phyloP scores from a whole-genome alignment of 1,284 basidiomycete genomes.

The Fomitiporia mediterranea region DNA sequence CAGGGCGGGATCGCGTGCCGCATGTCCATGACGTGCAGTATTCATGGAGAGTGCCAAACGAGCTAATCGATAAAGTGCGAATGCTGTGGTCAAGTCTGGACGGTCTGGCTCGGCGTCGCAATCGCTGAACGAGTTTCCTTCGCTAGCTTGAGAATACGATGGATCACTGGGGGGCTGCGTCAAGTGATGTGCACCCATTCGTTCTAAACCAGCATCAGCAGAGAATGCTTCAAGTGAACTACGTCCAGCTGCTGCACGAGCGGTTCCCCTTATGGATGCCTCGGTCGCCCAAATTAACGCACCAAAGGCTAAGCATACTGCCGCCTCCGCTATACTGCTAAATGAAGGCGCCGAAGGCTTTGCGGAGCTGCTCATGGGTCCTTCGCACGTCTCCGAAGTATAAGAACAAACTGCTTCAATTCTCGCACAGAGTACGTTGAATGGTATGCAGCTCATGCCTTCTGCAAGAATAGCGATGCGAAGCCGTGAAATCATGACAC shows the following conservation, averaged over 20 bases:
- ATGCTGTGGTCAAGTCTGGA: neutral
- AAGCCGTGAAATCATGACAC: constrained; percentile 4
- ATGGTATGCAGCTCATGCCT: constrained; percentile 5
- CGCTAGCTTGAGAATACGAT: too few relatives aligned
- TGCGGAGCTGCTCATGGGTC: neutral
- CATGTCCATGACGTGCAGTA: constrained; percentile 12
- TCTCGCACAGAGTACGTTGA: neutral
- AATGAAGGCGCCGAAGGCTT: neutral
- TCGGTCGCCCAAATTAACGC: constrained; percentile 10
- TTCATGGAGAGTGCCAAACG: constrained; percentile 8
- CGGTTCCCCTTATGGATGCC: neutral
- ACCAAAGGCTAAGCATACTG: constrained; percentile 10
- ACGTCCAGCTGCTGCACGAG: too few relatives aligned
- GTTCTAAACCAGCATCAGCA: too few relatives aligned
- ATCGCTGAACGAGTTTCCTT: too few relatives aligned
- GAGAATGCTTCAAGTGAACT: too few relatives aligned
- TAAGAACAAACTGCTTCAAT: constrained; percentile 1
- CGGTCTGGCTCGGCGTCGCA: neutral
- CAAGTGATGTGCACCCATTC: too few relatives aligned
- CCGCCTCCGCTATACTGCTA: constrained; percentile 8
- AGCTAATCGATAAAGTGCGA: constrained; percentile 10
- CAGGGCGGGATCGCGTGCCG: constrained; percentile 1
- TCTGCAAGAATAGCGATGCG: neutral
- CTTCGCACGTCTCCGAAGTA: neutral
- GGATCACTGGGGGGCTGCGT: too few relatives aligned